These are phyloP conservation scores for Plasmodium coatneyi DNA, from an alignment of 169 alveolate species.

Conservation along the genomic window DNA sequence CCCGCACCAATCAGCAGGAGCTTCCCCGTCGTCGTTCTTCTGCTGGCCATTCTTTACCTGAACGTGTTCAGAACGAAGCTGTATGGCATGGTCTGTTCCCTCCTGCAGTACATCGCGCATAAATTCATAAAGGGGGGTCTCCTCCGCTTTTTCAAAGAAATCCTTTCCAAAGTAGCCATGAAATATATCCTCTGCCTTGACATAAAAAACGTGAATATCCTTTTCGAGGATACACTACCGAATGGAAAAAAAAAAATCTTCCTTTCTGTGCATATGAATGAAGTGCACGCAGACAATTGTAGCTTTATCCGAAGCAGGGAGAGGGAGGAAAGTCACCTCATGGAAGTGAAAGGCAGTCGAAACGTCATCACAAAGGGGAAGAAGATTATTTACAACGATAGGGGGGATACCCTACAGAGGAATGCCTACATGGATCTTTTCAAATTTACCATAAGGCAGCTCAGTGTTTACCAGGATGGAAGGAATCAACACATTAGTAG, in stretches of 20 bases:
- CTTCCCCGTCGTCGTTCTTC: not conserved
- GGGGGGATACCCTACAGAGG: not conserved
- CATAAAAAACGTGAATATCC: slow-evolving; percentile 20
- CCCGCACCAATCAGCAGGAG: not conserved
- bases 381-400: not conserved
- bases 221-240: slow-evolving; percentile 27
- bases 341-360: not conserved
- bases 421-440: not conserved
- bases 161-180: not conserved
- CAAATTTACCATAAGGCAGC: not conserved
- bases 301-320: slow-evolving; percentile 4
- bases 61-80: not conserved
- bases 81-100: not conserved
- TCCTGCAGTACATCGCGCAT: not conserved
- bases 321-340: not conserved
- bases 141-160: not conserved
- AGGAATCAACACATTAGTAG: slow-evolving; percentile 21
- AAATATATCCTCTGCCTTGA: slow-evolving; percentile 8
- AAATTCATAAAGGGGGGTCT: not conserved
- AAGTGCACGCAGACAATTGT: slow-evolving; percentile 11
- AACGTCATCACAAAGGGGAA: not conserved
- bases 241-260: not conserved
- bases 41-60: not conserved
- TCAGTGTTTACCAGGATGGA: slow-evolving; percentile 19
- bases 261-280: slow-evolving; percentile 3